These are phyloP conservation scores for Cytospora chrysosperma DNA, from an alignment of 2,329 filamentous ascomycete genomes.

Conservation along the genomic window DNA sequence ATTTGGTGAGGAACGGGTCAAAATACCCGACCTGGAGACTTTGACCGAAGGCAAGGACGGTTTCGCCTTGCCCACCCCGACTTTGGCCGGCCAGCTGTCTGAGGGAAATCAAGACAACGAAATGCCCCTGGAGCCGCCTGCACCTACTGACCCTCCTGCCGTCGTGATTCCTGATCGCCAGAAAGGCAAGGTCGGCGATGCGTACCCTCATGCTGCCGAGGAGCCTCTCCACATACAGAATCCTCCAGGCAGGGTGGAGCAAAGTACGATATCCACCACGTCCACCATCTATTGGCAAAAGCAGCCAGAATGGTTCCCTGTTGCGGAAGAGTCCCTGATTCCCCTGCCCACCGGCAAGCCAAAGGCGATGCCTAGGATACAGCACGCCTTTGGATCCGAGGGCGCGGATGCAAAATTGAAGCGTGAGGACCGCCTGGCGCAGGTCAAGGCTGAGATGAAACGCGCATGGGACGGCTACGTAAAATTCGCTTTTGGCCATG, in stretches of 20 bases:
- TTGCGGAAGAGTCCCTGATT: constrained; percentile 69
- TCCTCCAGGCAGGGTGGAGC: constrained; percentile 29
- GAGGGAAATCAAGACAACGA: constrained; percentile 17
- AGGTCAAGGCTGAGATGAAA: constrained; percentile 71
- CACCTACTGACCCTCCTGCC: constrained; percentile 28
- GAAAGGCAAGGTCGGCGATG: constrained; percentile 27
- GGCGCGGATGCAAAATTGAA: constrained; percentile 56
- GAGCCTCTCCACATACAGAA: too few relatives aligned
- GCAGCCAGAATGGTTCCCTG: constrained; percentile 72
- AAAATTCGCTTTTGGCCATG: constrained; percentile 76
- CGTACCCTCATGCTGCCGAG: constrained; percentile 26
- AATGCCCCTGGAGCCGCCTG: constrained; percentile 29
- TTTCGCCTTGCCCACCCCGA: constrained; percentile 29
- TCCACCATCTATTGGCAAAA: constrained; percentile 68
- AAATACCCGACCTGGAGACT: constrained; percentile 32
- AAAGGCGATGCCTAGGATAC: constrained; percentile 71
- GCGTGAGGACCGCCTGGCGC: constrained; percentile 61
- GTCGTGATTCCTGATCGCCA: constrained; percentile 34
- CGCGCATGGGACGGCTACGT: constrained; percentile 83
- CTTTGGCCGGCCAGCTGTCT: constrained; percentile 12
- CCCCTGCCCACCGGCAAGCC: constrained; percentile 70
- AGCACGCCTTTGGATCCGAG: constrained; percentile 70
- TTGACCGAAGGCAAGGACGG: constrained; percentile 29
- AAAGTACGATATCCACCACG: constrained; percentile 25
- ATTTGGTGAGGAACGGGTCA: constrained; percentile 23